These are phyloP conservation scores for Phytophthora hibernalis DNA, from an alignment of 352 stramenopile species.

Conservation along the genomic window DNA sequence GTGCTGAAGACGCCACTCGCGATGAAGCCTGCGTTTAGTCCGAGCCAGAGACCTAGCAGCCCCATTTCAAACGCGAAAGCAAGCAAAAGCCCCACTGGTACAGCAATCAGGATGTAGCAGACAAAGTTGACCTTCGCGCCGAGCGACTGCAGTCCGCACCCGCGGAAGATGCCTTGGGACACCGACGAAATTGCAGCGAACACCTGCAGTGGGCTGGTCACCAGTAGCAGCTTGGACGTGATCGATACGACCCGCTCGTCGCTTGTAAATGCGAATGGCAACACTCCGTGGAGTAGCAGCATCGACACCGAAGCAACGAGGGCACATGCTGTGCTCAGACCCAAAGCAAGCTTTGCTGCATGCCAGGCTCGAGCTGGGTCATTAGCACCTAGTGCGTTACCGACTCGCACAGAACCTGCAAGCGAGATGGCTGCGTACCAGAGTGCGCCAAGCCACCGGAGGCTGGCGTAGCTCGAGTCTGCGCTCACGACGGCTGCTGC, in stretches of 20 bases:
- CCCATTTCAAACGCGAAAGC: slow-evolving; percentile 70
- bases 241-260: slow-evolving; percentile 59
- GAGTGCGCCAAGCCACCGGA: slow-evolving; percentile 73
- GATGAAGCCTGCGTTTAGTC: slow-evolving; percentile 71
- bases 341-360: slow-evolving; percentile 68
- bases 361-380: slow-evolving; percentile 76
- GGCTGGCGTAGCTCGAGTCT: slow-evolving; percentile 83
- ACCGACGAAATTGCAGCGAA: slow-evolving; percentile 79
- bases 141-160: slow-evolving; percentile 80
- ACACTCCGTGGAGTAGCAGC: slow-evolving; percentile 55
- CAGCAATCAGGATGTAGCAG: slow-evolving; percentile 80
- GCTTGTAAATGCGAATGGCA: slow-evolving; percentile 72
- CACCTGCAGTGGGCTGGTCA: slow-evolving; percentile 82
- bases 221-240: slow-evolving; percentile 66
- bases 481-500: slow-evolving; percentile 85
- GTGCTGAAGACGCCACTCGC: slow-evolving; percentile 70
- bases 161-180: slow-evolving; percentile 83
- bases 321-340: slow-evolving; percentile 47
- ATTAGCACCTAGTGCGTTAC: slow-evolving; percentile 87
- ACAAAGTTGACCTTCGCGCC: slow-evolving; percentile 89
- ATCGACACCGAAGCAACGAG: slow-evolving; percentile 65
- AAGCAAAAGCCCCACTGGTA: slow-evolving; percentile 81
- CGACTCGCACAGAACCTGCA: slow-evolving; percentile 81
- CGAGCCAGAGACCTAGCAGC: slow-evolving; percentile 84
- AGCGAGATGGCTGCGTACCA: slow-evolving; percentile 55